Evolutionary conservation across 805 yeast genomes (phyloP).

Genomic region (Cyberlindnera bimundalis): DNA sequence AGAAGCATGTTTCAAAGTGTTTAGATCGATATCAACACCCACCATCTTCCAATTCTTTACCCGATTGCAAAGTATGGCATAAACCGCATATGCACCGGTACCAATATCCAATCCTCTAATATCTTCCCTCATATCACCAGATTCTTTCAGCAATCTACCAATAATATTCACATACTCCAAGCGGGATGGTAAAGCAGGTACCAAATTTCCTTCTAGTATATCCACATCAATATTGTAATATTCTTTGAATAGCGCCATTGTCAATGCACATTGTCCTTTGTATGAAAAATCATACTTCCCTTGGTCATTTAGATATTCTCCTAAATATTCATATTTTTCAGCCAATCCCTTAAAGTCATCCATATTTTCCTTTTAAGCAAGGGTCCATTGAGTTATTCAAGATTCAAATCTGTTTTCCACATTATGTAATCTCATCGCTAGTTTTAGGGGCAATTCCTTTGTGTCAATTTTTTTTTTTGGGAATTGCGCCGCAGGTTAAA

Average conservation of each 20-base stretch:
- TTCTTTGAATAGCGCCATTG: constrained; percentile 15
- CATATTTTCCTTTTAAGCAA: no score
- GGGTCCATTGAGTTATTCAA: no score
- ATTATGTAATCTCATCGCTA: no score
- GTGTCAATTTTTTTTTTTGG: no score
- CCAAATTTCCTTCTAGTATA: constrained; percentile 10
- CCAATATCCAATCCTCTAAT: constrained; percentile 43
- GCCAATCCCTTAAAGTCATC: constrained; percentile 4
- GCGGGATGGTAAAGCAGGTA: constrained; percentile 23
- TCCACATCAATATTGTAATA: constrained; percentile 10
- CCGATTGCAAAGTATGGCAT: constrained; percentile 38
- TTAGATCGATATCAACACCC: constrained; percentile 42
- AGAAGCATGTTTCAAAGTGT: constrained; percentile 31
- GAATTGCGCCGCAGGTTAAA: no score
- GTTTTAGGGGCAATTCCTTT: no score
- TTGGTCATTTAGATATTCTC: neutral
- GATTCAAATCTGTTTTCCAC: no score
- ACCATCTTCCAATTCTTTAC: constrained; percentile 29
- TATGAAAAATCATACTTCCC: constrained; percentile 9
- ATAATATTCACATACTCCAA: constrained; percentile 13
- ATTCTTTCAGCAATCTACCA: constrained; percentile 11
- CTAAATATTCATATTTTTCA: constrained; percentile 3
- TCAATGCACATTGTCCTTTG: constrained; percentile 19
- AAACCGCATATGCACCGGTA: constrained; percentile 46
- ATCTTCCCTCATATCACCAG: neutral